A percentile compares a stretch with the other conserved stretches of the same genome.
phyloP scores from a whole-genome alignment of 2,329 filamentous ascomycete species.

The Thelonectria rubi region DNA sequence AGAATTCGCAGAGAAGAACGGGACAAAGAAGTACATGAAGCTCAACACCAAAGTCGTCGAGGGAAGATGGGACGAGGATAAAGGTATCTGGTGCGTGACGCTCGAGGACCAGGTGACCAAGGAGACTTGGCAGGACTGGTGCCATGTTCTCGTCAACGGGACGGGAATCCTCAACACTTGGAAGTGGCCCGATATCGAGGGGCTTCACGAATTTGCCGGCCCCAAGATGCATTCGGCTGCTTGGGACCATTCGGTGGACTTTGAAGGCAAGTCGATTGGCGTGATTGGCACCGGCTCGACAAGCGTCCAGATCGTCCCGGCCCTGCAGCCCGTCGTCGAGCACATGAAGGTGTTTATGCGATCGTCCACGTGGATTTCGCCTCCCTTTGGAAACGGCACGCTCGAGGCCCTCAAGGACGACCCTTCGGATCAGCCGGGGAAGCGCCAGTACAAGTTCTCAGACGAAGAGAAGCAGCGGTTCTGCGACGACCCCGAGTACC shows the following conservation, averaged over 20 bases:
- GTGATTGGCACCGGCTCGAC: conserved; percentile 64
- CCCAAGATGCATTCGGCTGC: conserved; percentile 60
- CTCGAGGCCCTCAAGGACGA: conserved; percentile 43
- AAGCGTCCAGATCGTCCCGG: conserved; percentile 60
- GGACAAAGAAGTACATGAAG: conserved; percentile 53
- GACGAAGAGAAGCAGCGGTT: conserved; percentile 52
- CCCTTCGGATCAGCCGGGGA: conserved; percentile 44
- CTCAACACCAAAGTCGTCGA: conserved; percentile 54
- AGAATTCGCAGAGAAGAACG: conserved; percentile 51
- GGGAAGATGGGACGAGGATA: conserved; percentile 54
- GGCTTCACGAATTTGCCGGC: conserved; percentile 60
- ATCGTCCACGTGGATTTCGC: conserved; percentile 44
- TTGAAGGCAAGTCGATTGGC: conserved; percentile 45
- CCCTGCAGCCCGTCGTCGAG: conserved; percentile 49
- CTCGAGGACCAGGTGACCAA: conserved; percentile 39
- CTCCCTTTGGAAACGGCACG: conserved; percentile 36
- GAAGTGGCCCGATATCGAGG: conserved; percentile 61
- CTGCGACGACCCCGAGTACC: conserved; percentile 51
- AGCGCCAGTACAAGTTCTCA: conserved; percentile 52
- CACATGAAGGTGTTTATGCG: conserved; percentile 45
- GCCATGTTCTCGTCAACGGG: conserved; percentile 59
- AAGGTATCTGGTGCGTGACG: conserved; percentile 49
- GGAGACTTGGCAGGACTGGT: conserved; percentile 48
- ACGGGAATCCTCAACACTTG: conserved; percentile 61
- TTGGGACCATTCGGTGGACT: conserved; percentile 52